Percentiles rank a stretch among this genome's conserved stretches.
Evolutionary conservation across 768 basidiomycete species (phyloP).

Genomic region (Tephrocybe sp.): DNA sequence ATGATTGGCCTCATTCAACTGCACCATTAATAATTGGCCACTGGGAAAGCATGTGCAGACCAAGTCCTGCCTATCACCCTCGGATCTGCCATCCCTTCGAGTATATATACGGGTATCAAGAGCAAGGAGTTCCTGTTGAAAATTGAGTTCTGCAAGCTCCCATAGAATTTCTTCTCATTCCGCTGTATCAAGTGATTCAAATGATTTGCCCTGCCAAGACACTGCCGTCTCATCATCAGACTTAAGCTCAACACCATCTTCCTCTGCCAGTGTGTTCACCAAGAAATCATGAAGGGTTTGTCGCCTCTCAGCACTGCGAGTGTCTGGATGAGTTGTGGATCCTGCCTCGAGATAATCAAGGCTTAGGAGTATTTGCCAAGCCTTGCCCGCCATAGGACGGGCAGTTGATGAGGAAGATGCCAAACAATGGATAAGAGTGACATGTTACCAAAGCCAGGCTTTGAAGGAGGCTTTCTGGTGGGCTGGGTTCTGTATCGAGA

Average conservation of each 20-base stretch:
- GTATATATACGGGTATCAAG: constrained; percentile 11
- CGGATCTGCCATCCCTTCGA: neutral
- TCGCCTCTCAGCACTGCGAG: neutral
- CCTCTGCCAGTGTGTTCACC: neutral
- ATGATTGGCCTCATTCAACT: constrained; percentile 7
- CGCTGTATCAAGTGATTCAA: neutral
- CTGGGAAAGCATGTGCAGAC: constrained; percentile 7
- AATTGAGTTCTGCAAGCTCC: constrained; percentile 20
- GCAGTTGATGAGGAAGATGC: neutral
- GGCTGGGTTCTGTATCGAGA: neutral
- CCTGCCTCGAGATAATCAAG: neutral
- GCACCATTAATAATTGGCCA: neutral
- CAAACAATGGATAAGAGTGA: constrained; percentile 2
- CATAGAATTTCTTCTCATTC: constrained; percentile 18
- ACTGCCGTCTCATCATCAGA: neutral
- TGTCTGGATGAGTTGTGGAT: neutral
- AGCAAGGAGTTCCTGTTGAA: constrained; percentile 18
- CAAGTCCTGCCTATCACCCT: neutral
- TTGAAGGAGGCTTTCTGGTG: neutral
- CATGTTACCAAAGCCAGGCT: constrained; percentile 6
- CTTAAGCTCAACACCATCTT: neutral
- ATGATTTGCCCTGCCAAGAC: neutral
- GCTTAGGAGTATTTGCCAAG: constrained; percentile 6
- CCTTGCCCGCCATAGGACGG: constrained; percentile 8
- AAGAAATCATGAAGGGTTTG: constrained; percentile 3